Base-by-base conservation (phyloP, 73 alveolate species). In the Blepharisma japonicum region DNA sequence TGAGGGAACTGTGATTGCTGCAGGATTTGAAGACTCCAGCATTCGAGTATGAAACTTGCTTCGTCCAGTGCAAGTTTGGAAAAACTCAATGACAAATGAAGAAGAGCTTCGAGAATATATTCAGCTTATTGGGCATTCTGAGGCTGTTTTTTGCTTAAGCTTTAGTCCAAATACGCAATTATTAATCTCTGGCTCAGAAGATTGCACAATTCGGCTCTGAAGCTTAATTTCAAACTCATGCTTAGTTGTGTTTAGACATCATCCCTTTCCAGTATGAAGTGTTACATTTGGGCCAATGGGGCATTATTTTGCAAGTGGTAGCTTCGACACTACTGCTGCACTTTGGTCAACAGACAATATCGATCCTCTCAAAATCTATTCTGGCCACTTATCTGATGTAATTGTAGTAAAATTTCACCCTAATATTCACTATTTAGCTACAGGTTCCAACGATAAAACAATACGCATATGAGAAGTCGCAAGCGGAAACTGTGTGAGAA, bases 371-470 rank as follows among this genome's bases (percentile, higher is more conserved):
- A 71, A 95, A 71, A 85, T 87, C 8, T 89, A 91, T 68, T 87
- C 80, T 6, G 98, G 98, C 14, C 98, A 94, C 79, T 83, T 85
- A 42, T 80, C 94, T 42, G 98, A 94, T 80, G 94, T 94, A 55
- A 96, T 91, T 49, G 56, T 79, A 6, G 91, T 91, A 4, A 92
- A 83, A 56, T 94, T 94, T 89, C 97, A 94, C 84, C 97, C 97
- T 8, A 94, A 94, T 76, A 81, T 90, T 49, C 93, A 87, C 71
- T 94, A 94, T 80, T 66, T 94, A 68, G 94, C 96, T 55, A 91
- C 98, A 21, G 93, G 97, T 68, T 92, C 97, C 7, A 86, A 79
- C 82, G 98, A 94, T 87, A 91, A 90, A 85, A 91, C 97, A 54
- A 87, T 94, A 54, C 80, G 97, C 86, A 71, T 94, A 84, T 91